A percentile compares a stretch with the other conserved stretches of the same genome.
Conservation (phyloP, 371 early-diverging fungal species). For the Circinella minor region DNA sequence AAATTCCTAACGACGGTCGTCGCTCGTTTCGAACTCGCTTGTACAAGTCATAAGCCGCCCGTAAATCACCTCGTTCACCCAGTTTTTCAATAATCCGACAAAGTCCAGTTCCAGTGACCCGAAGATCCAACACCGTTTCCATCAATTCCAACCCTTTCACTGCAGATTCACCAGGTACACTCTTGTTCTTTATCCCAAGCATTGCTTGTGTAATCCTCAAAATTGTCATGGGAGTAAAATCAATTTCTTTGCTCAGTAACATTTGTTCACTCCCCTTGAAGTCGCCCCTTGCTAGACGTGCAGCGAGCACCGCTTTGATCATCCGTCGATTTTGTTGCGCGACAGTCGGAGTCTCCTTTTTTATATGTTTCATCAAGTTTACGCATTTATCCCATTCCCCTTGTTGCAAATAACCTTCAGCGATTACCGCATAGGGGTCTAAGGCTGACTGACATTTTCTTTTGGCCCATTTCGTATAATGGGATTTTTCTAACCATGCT, state of each 20-base stretch:
- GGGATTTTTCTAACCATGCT: conserved; percentile 18
- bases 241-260: conserved; percentile 15
- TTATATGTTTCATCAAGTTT: conserved; percentile 10
- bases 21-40: conserved; percentile 23
- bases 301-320: conserved; percentile 29
- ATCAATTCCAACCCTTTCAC: conserved; percentile 24
- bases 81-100: conserved; percentile 30
- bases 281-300: conserved; percentile 21
- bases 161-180: conserved; percentile 12
- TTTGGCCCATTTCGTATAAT: not conserved
- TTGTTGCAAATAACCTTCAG: conserved; percentile 31
- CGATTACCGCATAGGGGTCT: conserved; percentile 34
- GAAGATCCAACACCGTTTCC: conserved; percentile 30
- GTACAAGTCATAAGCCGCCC: conserved; percentile 33
- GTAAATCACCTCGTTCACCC: conserved; percentile 38
- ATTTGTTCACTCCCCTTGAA: conserved; percentile 18
- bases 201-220: conserved; percentile 26
- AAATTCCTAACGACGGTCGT: not conserved
- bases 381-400: conserved; percentile 31
- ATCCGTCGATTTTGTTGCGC: conserved; percentile 32
- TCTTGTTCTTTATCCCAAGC: conserved; percentile 18
- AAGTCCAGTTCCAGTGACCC: conserved; percentile 24
- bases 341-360: not conserved
- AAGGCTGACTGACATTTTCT: conserved; percentile 13
- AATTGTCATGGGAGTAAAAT: conserved; percentile 31